phyloP scores from a whole-genome alignment of 169 alveolate species.

The Plasmodium gaboni region DNA sequence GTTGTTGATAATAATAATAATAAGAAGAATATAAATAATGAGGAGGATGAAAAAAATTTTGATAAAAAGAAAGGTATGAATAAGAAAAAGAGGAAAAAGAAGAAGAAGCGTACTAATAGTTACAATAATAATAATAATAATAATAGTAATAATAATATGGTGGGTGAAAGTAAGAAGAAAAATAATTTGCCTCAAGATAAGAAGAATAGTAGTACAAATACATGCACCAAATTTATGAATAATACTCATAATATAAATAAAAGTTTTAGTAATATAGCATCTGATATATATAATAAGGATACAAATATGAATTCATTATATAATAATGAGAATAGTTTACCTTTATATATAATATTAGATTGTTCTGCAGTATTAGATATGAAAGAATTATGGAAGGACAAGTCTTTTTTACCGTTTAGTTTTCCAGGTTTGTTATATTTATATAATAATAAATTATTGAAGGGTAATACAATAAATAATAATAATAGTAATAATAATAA shows the following conservation, averaged over 20 bases:
- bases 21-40: not conserved
- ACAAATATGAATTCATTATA: not conserved
- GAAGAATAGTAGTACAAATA: not conserved
- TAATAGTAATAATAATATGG: not conserved
- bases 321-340: slow-evolving; percentile 17
- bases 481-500: not conserved
- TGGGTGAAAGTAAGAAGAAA: no score
- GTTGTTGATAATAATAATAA: not conserved
- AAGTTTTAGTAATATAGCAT: not conserved
- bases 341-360: slow-evolving; percentile 57
- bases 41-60: not conserved
- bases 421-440: slow-evolving; percentile 69
- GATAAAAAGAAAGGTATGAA: slow-evolving; percentile 8
- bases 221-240: not conserved
- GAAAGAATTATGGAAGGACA: slow-evolving; percentile 77
- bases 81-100: slow-evolving; percentile 5
- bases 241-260: not conserved
- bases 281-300: slow-evolving; percentile 7
- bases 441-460: slow-evolving; percentile 46
- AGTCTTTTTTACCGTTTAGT: slow-evolving; percentile 47
- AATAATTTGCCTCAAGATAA: not conserved
- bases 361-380: slow-evolving; percentile 68
- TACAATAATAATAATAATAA: not conserved
- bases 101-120: no score
- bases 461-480: not conserved